Evolutionary conservation across 768 basidiomycete species (phyloP), one percentile per base, ranked within the genome.

Genomic region (Antrodiella citrinella): DNA sequence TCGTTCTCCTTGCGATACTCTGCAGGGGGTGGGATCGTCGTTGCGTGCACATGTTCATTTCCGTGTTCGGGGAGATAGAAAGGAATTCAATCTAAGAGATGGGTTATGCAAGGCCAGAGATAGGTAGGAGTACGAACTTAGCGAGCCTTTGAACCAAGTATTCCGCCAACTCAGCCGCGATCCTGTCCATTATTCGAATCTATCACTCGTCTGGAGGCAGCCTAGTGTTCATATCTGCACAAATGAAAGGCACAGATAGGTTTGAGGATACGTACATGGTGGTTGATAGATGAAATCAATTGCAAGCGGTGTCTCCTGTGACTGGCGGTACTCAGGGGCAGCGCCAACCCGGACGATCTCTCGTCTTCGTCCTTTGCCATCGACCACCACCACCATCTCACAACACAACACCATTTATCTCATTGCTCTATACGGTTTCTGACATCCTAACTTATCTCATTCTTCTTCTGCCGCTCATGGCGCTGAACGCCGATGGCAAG

Each of bases 101-200:
- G 19, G 7, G 15, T n/a, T 18, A 38, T 10, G 10, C 10, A 38
- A 38, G 35, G 18, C 22, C 23, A 19, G 20, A 18, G 13, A 51
- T 35, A 35, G 30, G 15, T n/a, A n/a, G n/a, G 30, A 15, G 15
- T 35, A 15, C 63, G 56, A 42, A 67, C 67, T 53, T 51, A 24
- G 48, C 39, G 21, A 67, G 62, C 38, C 59, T 64, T 25, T 67
- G 56, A 13, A 75, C 54, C 42, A 77, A 57, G 44, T 61, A 59
- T 4, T 59, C 51, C 2, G 75, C 75, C 1, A 76, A 67, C 7
- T 72, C 61, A 15, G 55, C 55, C 41, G 73, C 71, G 48, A 67
- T 58, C 26, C 57, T 55, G 22, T 77, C 70, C 77, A 77, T 76
- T 20, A 35, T 35, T 35, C 30, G 15, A 7, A 35, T 7, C 30